Evolutionary conservation across 164 flowering plant species (phyloP), one percentile per base, ranked within the genome.

Genomic region (Houttuynia cordata): DNA sequence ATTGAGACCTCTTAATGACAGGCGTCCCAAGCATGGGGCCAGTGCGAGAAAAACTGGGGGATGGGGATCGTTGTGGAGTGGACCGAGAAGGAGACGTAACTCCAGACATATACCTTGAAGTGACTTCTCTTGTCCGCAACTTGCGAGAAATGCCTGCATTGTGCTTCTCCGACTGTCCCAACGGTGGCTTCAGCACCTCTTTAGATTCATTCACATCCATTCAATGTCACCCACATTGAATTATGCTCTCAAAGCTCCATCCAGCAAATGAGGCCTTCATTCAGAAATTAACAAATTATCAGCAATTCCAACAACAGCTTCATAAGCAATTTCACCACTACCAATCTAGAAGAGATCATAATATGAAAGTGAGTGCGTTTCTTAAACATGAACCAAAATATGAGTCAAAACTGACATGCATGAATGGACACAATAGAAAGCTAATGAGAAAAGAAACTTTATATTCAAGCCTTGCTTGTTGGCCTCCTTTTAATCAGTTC

Each of bases 121-220:
- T 64, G 70, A 83, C 79, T 56, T 78, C 84, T 56, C 79, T 76
- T 18, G 76, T 67, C 39, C 70, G 67, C 8, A 71, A 63, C 69
- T 72, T 62, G n/a, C 77, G 71, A 45, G 62, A 47, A 17, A 59
- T 51, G 62, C 61, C 64, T 41, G 72, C 80, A 75, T 75, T 75
- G 62, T 79, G 74, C 73, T 74, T 76, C 54, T 75, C 85, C 1
- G 87, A 74, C 15, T 80, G 80, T 63, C 68, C 78, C 64, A 82
- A 64, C 25, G 90, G 88, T 24, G 74, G 83, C 72, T 85, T 82
- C 64, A 56, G 67, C 73, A 54, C 75, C 72, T 59, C 62, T 69
- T 70, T 73, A 66, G 75, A 71, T 69, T 80, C 87, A 76, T 42
- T 73, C 57, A 71, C 82, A 87, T 91, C 98, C 96, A 92, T 92